Evolutionary conservation across 495 filamentous ascomycete species (phyloP).

Genomic region (Aspergillus avenaceus): DNA sequence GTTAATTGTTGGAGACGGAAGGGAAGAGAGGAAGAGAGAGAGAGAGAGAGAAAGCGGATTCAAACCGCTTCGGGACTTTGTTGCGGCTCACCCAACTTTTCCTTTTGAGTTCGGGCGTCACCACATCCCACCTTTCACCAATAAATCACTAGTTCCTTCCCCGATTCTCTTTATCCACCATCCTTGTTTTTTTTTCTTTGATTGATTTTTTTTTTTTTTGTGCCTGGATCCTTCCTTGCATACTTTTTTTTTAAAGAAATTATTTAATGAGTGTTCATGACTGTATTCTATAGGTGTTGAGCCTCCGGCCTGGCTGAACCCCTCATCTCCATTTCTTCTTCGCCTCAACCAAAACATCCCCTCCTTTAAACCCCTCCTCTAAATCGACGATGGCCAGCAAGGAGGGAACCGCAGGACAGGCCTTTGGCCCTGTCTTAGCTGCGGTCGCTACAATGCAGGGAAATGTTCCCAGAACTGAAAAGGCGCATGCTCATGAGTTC

Average conservation of each 20-base stretch:
- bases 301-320: slow-evolving; percentile 26
- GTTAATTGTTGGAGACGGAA: background rate
- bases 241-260: background rate
- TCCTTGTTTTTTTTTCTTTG: slow-evolving; percentile 4
- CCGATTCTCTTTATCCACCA: slow-evolving; percentile 13
- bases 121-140: slow-evolving; percentile 39
- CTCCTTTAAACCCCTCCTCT: slow-evolving; percentile 3
- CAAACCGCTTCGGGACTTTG: background rate
- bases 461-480: slow-evolving; percentile 75
- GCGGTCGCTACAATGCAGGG: slow-evolving; percentile 89
- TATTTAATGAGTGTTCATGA: slow-evolving; percentile 26
- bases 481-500: slow-evolving; percentile 84
- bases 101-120: slow-evolving; percentile 21
- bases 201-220: background rate
- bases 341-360: slow-evolving; percentile 15
- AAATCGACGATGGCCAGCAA: slow-evolving; percentile 64
- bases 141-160: slow-evolving; percentile 1
- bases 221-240: background rate
- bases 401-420: slow-evolving; percentile 51
- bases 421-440: slow-evolving; percentile 78
- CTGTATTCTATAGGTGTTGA: slow-evolving; percentile 19
- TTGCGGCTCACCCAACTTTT: slow-evolving; percentile 29
- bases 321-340: slow-evolving; percentile 16
- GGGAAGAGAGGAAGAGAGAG: slow-evolving; percentile 5
- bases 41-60: slow-evolving; percentile 4